phyloP scores from a whole-genome alignment of 108 stramenopile genomes.

The Skeletonema menzelii region DNA sequence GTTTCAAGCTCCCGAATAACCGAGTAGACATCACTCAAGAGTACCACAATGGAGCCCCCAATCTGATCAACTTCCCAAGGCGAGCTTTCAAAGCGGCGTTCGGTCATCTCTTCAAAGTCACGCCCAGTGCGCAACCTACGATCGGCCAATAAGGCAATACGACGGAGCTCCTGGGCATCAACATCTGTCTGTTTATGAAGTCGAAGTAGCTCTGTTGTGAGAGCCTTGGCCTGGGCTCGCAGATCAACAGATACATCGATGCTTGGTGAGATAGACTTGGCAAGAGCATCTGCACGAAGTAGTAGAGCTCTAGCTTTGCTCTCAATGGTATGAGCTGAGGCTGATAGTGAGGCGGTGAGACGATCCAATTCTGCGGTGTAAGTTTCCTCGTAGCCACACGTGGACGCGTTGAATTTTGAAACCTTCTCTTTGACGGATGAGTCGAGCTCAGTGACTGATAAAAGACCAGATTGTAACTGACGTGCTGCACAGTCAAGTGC shows the following conservation, averaged over 20 bases:
- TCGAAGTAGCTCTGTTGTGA: background rate
- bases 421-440: background rate
- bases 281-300: background rate
- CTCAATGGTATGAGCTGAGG: background rate
- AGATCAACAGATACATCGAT: background rate
- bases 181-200: background rate
- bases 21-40: constrained; percentile 19
- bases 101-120: constrained; percentile 1
- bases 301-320: constrained; percentile 6
- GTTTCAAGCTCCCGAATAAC: constrained; percentile 9
- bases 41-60: constrained; percentile 1
- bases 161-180: constrained; percentile 1
- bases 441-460: background rate
- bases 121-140: background rate
- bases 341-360: background rate
- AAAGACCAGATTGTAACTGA: background rate
- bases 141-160: constrained; percentile 1
- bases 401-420: background rate
- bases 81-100: background rate
- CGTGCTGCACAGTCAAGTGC: background rate
- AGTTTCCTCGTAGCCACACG: background rate
- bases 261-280: background rate
- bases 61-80: background rate
- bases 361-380: background rate
- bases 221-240: background rate